Conservation (phyloP, 495 filamentous ascomycete species). For the Hypoxylon fragiforme region DNA sequence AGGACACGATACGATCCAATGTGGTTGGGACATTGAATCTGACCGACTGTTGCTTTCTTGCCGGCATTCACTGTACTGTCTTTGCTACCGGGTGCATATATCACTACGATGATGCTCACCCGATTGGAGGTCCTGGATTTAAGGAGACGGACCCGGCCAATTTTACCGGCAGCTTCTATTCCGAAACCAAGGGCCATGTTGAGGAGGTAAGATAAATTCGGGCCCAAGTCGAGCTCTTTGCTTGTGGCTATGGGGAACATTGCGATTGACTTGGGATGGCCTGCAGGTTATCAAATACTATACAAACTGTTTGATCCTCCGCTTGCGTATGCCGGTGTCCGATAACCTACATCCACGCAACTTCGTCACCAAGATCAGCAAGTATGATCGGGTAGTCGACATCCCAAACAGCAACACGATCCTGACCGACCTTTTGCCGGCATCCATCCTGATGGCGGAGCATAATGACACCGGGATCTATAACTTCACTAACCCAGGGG, state of each 20-base stretch:
- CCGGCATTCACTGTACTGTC: slow-evolving; percentile 62
- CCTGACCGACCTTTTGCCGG: slow-evolving; percentile 63
- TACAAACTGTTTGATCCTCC: slow-evolving; percentile 61
- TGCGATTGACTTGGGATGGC: slow-evolving; percentile 13
- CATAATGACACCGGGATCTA: slow-evolving; percentile 64
- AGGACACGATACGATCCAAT: slow-evolving; percentile 65
- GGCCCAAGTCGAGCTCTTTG: not conserved
- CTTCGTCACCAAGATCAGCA: slow-evolving; percentile 69
- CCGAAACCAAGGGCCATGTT: slow-evolving; percentile 64
- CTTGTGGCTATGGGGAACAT: not conserved
- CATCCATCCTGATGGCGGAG: slow-evolving; percentile 61
- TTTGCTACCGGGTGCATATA: slow-evolving; percentile 70
- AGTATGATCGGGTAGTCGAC: slow-evolving; percentile 65
- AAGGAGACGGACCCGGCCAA: slow-evolving; percentile 65
- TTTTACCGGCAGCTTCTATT: slow-evolving; percentile 69
- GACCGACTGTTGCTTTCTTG: slow-evolving; percentile 60
- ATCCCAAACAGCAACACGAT: slow-evolving; percentile 71
- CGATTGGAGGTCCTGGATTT: slow-evolving; percentile 61
- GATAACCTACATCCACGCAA: slow-evolving; percentile 67
- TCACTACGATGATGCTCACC: slow-evolving; percentile 61
- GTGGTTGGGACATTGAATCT: slow-evolving; percentile 66
- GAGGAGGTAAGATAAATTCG: slow-evolving; percentile 55
- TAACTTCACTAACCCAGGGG: slow-evolving; percentile 70
- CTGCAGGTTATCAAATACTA: slow-evolving; percentile 62
- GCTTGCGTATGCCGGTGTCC: slow-evolving; percentile 69